Evolutionary conservation across 164 flowering plant genomes (phyloP).

Genomic region (Malania oleifera): DNA sequence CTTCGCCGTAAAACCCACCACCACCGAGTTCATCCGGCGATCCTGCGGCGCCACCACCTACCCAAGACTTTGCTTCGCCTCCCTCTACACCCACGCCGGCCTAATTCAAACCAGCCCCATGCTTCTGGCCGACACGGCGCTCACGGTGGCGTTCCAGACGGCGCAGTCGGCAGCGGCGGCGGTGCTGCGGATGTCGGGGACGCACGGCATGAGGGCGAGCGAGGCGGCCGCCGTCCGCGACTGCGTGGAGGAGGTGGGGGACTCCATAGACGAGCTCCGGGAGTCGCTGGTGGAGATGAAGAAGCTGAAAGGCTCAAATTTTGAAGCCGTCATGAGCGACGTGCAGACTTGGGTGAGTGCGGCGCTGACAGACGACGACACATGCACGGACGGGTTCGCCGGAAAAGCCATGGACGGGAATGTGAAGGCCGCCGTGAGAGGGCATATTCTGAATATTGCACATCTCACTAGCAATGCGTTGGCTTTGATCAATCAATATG

Average conservation of each 20-base stretch:
- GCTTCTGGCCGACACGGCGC: slow-evolving; percentile 47
- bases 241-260: slow-evolving; percentile 14
- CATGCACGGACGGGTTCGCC: slow-evolving; percentile 2
- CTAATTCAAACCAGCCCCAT: slow-evolving; percentile 46
- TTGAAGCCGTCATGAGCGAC: background rate
- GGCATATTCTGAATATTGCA: slow-evolving; percentile 23
- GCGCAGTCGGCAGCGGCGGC: slow-evolving; percentile 18
- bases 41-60: slow-evolving; percentile 51
- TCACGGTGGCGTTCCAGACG: slow-evolving; percentile 38
- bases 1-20: slow-evolving; percentile 8
- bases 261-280: slow-evolving; percentile 10
- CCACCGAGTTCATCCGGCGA: slow-evolving; percentile 44
- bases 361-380: slow-evolving; percentile 11
- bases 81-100: slow-evolving; percentile 43
- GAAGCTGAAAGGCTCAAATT: background rate
- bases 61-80: slow-evolving; percentile 48
- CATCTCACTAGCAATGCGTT: slow-evolving; percentile 55
- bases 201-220: background rate
- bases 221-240: slow-evolving; percentile 10
- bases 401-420: slow-evolving; percentile 24
- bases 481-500: slow-evolving; percentile 45
- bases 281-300: slow-evolving; percentile 9
- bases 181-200: background rate
- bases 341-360: slow-evolving; percentile 14
- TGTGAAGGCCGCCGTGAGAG: slow-evolving; percentile 26